Conservation (phyloP, 1,139 yeast species). For the Saccharomyces pastorianus region DNA sequence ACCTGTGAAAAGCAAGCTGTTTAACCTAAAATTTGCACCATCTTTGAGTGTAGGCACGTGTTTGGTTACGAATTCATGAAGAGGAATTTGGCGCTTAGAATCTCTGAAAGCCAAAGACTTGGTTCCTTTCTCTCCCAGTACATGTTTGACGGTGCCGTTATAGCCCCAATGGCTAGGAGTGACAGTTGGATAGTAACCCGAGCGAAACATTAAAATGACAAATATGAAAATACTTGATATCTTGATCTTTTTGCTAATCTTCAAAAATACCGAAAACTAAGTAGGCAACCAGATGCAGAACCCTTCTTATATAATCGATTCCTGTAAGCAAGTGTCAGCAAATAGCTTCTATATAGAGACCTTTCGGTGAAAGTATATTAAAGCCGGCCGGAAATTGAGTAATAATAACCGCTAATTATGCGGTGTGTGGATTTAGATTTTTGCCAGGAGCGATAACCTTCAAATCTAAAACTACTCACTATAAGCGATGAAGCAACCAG, state of each 20-base stretch:
- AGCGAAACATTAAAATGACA: not conserved
- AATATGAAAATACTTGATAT: not conserved
- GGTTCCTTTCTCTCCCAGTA: constrained; percentile 26
- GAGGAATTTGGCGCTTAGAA: constrained; percentile 19
- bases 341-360: not conserved
- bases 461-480: not conserved
- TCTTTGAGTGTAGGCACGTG: constrained; percentile 38
- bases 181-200: constrained; percentile 11
- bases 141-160: constrained; percentile 34
- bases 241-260: not conserved
- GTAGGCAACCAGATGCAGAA: not conserved
- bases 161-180: constrained; percentile 32
- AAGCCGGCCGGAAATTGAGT: not conserved
- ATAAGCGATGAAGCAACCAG: not conserved
- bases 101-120: constrained; percentile 35
- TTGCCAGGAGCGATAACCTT: not conserved
- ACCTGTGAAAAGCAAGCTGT: constrained; percentile 61
- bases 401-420: not conserved
- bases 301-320: not conserved
- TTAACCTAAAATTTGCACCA: constrained; percentile 42
- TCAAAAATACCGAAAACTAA: not conserved
- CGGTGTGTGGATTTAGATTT: not conserved
- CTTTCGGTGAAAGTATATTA: not conserved
- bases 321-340: not conserved
- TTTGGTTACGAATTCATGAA: constrained; percentile 34